Base-by-base conservation (phyloP, 768 basidiomycete genomes). In the Chalciporus chontae region DNA sequence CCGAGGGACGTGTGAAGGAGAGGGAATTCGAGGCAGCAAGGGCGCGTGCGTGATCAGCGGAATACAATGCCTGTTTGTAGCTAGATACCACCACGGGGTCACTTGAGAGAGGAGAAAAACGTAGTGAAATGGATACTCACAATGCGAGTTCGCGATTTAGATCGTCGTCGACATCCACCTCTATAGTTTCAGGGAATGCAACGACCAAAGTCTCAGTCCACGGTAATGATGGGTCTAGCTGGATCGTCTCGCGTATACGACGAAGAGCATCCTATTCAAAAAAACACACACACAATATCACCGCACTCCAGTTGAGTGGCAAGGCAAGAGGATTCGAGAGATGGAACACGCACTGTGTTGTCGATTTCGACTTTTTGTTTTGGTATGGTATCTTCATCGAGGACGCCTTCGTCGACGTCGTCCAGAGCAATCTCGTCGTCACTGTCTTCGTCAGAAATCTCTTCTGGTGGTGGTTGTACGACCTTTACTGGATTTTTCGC, bases 61-160 rank as follows among this genome's bases (percentile, higher is more conserved):
- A 72, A 52, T 94, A 85, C 0, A 98, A 74, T 4, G 94, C 94
- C 70, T 97, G 90, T 68, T 97, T 97, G 75, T 97, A 97, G 71
- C 95, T 98, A 62, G 2, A 55, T 29, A 43, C 29, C 29, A 17
- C 18, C 31, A 42, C 8, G n/a, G n/a, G n/a, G 21, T 39, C 36
- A 44, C 17, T n/a, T 29, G 8, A 38, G 10, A 3, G 14, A 26
- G 29, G 15, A 34, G 8, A 17, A 13, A n/a, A 15, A 23, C 44
- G 14, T 18, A 40, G 48, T 49, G 26, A 23, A 50, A 18, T 47
- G 11, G 37, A 26, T 46, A 76, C 90, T 53, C 67, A 98, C 94
- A 99, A 97, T 15, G 92, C 90, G 38, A 97, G 80, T 71, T 99
- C 96, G 51, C 96, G 88, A 58, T 90, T 87, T 21, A 99, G 76